These are phyloP conservation scores for Lentinula aciculospora DNA, from an alignment of 768 basidiomycete genomes.

Conservation along the genomic window DNA sequence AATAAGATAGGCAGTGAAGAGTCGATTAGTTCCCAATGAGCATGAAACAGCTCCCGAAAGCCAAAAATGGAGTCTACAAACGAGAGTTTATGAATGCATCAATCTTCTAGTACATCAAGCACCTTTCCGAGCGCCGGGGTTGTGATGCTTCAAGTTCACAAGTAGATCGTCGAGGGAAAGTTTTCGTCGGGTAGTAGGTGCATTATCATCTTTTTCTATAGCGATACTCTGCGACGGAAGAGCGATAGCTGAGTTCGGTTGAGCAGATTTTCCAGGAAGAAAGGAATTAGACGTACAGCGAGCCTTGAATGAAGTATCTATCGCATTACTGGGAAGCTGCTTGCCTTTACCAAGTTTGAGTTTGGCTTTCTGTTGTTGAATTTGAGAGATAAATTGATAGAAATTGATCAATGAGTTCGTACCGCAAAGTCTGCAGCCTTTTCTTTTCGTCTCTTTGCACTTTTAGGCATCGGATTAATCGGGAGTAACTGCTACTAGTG, in stretches of 20 bases:
- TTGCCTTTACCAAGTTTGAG: conserved; percentile 97
- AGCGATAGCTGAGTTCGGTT: conserved; percentile 64
- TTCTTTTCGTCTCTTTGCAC: conserved; percentile 79
- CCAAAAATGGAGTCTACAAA: conserved; percentile 65
- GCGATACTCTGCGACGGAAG: conserved; percentile 81
- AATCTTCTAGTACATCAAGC: conserved; percentile 1
- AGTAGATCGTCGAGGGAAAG: conserved; percentile 75
- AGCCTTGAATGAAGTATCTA: conserved; percentile 95
- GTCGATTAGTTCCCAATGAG: conserved; percentile 49
- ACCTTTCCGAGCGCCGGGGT: conserved; percentile 71
- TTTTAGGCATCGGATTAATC: conserved; percentile 73
- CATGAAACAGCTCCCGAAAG: conserved; percentile 64
- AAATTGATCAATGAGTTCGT: conserved; percentile 5
- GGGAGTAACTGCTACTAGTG: background rate
- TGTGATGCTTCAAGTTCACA: conserved; percentile 80
- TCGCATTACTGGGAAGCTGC: conserved; percentile 70
- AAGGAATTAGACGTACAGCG: conserved; percentile 57
- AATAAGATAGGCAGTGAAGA: conserved; percentile 51
- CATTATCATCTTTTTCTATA: conserved; percentile 43
- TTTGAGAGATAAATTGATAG: background rate
- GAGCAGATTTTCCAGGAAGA: background rate
- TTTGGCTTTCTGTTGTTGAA: conserved; percentile 74
- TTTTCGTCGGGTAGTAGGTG: conserved; percentile 72
- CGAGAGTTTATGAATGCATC: background rate
- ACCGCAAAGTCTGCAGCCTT: conserved; percentile 87